Evolutionary conservation across 1,139 yeast genomes (phyloP), one percentile per base, ranked within the genome.

Genomic region (Nakaseomyces delphensis): DNA sequence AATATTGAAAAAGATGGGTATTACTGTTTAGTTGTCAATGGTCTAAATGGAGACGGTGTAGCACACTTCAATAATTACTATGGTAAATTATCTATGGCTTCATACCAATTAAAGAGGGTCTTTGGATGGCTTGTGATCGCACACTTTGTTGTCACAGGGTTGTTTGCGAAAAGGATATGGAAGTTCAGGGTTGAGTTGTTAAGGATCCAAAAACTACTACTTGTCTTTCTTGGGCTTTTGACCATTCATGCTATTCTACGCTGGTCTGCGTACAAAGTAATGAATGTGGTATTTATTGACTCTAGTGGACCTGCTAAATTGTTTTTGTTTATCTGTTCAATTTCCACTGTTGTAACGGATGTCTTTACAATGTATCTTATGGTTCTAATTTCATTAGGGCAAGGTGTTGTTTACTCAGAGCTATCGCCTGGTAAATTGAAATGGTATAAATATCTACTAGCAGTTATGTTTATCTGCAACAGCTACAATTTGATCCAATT

Each of bases 1-100:
- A 23, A 31, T 3, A 31, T 31, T 31, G 35, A 31, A 16, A 13
- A 31, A 10, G 35, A 31, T 5, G 35, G 35, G 5, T 31, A 31
- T 11, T 31, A 31, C 11, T 31, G 35, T 31, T 11, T 31, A 4
- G 21, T 31, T 4, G 13, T 18, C 14, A 31, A 31, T 16, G 23
- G 23, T 4, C 13, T 16, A 18, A 19, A 21, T 6, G 8, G 2
- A n/a, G 14, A 18, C 4, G 18, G 5, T 4, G 23, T 19, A 18
- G 35, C 3, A 14, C 35, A 18, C 10, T 31, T 16, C n/a, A 31
- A 18, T 9, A 31, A 31, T 14, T n/a, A 7, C 13, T 31, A 18
- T 13, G 35, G 35, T 31, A 4, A 18, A 3, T 31, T 31, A 11
- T n/a, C 35, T 4, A 13, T 31, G 3, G 21, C 14, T 7, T 10